Conservation (phyloP, 1,139 yeast species). For the Kodamaea derodonti region DNA sequence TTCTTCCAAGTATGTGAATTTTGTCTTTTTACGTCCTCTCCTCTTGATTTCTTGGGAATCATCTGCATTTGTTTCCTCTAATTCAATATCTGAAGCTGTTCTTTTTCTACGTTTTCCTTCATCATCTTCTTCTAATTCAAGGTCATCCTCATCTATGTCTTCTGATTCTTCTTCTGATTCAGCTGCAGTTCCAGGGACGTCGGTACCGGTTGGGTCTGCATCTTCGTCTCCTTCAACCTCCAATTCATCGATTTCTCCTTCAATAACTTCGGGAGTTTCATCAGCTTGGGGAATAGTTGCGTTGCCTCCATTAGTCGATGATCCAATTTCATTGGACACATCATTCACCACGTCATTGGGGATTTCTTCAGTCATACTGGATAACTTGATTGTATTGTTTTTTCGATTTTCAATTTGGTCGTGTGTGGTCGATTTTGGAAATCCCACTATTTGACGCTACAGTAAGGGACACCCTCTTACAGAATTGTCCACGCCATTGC, state of each 20-base stretch:
- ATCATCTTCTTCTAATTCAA: constrained; percentile 16
- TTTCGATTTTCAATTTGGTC: too few species aligned
- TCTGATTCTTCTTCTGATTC: constrained; percentile 5
- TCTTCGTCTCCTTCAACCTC: constrained; percentile 6
- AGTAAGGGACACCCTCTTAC: too few species aligned
- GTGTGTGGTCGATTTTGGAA: too few species aligned
- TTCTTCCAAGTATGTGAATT: constrained; percentile 33
- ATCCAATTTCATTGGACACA: too few species aligned
- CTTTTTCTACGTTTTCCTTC: constrained; percentile 9
- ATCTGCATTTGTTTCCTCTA: constrained; percentile 3
- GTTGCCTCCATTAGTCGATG: too few species aligned
- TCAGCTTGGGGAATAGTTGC: not conserved
- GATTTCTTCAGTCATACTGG: too few species aligned
- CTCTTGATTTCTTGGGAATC: constrained; percentile 26
- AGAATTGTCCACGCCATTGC: too few species aligned
- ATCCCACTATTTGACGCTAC: too few species aligned
- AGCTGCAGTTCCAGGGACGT: not conserved
- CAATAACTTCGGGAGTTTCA: not conserved
- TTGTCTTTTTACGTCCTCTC: constrained; percentile 46
- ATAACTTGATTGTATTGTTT: too few species aligned
- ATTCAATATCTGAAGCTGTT: constrained; percentile 8
- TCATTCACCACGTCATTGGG: too few species aligned
- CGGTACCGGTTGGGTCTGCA: not conserved
- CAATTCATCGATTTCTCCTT: not conserved
- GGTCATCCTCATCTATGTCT: constrained; percentile 20